Base-by-base conservation (phyloP, 306 rosid genomes). In the Inga laurina region DNA sequence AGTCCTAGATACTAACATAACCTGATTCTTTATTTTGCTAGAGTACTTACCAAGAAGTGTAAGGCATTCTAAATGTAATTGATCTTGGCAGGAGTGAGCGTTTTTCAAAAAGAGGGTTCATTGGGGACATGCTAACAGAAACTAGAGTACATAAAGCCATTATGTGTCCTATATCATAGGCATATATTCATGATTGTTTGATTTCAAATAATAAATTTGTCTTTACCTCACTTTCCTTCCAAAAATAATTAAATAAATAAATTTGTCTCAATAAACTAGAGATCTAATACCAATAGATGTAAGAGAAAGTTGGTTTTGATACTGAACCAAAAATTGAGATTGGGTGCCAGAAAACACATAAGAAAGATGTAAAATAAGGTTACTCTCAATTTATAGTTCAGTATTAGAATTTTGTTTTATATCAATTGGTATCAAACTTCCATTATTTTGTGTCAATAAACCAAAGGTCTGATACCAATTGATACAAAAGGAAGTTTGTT, bases 11-110 rank as follows among this genome's bases (percentile, higher is more conserved):
- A 56, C 48, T 35, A 43, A 75, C 27, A 39, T 52, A 65, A 85
- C 51, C 79, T 44, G 49, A 62, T 76, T 78, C 84, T 72, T 80
- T n/a, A 52, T 76, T 82, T 49, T 74, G 32, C 64, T 73, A 96
- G 98, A 96, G 97, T 87, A 96, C 97, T 76, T 98, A 94, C 54
- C 98, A 94, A 90, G 92, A 96, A 87, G 98, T 94, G 69, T 97
- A 96, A 90, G 99, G 99, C 70, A 80, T 96, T 68, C 83, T 96
- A 80, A 96, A 96, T 83, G 94, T 96, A 74, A 94, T 96, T 61
- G 99, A 96, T 93, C 99, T 96, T 90, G 98, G 98, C 65, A 98
- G 99, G 49, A 96, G 99, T 9, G 97, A 96, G 83, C 97, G 99
- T 14, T 98, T 96, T 83, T 91, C 98, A 14, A 96, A 94, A 88